Conservation (phyloP, 768 basidiomycete species). For the Amanita pseudoporphyria region DNA sequence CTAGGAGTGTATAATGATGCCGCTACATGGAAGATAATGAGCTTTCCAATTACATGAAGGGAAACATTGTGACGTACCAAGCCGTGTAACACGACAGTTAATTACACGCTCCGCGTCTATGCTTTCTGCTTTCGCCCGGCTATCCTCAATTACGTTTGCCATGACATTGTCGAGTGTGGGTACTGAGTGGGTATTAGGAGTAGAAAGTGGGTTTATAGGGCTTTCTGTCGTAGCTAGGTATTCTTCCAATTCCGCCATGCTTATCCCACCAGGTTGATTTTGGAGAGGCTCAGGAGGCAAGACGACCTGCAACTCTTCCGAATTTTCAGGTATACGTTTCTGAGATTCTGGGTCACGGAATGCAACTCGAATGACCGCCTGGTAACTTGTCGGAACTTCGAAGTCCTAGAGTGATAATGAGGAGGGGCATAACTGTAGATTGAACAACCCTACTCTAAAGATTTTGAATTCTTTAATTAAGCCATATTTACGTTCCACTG, state of each 20-base stretch:
- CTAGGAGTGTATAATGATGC: not conserved
- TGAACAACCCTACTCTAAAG: conserved; percentile 25
- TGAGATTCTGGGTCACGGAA: conserved; percentile 37
- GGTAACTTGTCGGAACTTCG: conserved; percentile 34
- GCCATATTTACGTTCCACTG: conserved; percentile 47
- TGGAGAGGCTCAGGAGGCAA: conserved; percentile 14
- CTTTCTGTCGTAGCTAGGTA: conserved; percentile 14
- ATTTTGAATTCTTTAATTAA: conserved; percentile 33
- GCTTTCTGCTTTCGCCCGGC: not conserved
- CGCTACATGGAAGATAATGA: not conserved
- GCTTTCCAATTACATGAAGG: not conserved
- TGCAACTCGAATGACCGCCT: conserved; percentile 29
- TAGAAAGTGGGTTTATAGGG: not conserved
- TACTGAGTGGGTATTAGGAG: not conserved
- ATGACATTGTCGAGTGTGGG: not conserved
- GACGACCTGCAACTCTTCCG: conserved; percentile 18
- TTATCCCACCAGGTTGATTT: conserved; percentile 21
- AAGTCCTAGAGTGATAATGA: conserved; percentile 28
- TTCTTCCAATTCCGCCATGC: conserved; percentile 26
- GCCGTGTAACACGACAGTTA: not conserved
- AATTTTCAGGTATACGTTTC: conserved; percentile 22
- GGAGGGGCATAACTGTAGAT: not conserved
- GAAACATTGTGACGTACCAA: not conserved
- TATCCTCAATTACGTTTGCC: not conserved
- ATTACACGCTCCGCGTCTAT: conserved; percentile 1